phyloP scores from a whole-genome alignment of 2,329 filamentous ascomycete species.

The Rutstroemia sp. region DNA sequence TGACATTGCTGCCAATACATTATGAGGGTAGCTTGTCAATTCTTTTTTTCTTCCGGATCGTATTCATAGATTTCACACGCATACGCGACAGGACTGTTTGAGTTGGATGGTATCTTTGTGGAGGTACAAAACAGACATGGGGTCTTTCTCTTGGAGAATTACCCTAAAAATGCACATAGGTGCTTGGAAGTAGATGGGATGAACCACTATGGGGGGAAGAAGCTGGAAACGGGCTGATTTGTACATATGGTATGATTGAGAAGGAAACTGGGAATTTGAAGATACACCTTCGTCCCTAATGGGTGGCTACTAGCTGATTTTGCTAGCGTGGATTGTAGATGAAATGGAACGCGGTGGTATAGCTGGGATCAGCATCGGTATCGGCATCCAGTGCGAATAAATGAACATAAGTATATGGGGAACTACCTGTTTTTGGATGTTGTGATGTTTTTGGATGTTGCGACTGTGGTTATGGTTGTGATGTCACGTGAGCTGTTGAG shows the following conservation, averaged over 20 bases:
- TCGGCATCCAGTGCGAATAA: neutral
- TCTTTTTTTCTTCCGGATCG: neutral
- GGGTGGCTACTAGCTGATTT: neutral
- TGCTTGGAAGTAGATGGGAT: neutral
- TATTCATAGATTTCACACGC: conserved; percentile 10
- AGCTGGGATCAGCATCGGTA: no score
- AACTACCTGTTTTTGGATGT: no score
- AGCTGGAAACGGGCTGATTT: neutral
- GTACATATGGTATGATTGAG: neutral
- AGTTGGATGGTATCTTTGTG: neutral
- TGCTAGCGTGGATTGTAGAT: neutral
- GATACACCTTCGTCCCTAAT: neutral
- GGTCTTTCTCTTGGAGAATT: neutral
- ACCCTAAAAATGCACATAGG: neutral
- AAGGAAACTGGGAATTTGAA: neutral
- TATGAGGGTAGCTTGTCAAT: neutral
- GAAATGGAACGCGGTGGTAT: neutral
- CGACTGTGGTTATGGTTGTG: no score
- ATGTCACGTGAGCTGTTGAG: no score
- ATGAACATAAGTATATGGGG: neutral
- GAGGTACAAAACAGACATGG: neutral
- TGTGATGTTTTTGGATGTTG: no score
- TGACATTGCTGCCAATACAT: neutral
- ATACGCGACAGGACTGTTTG: neutral
- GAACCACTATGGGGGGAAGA: neutral